Evolutionary conservation across 2,329 filamentous ascomycete species (phyloP).

Genomic region (Diaporthe ilicicola): DNA sequence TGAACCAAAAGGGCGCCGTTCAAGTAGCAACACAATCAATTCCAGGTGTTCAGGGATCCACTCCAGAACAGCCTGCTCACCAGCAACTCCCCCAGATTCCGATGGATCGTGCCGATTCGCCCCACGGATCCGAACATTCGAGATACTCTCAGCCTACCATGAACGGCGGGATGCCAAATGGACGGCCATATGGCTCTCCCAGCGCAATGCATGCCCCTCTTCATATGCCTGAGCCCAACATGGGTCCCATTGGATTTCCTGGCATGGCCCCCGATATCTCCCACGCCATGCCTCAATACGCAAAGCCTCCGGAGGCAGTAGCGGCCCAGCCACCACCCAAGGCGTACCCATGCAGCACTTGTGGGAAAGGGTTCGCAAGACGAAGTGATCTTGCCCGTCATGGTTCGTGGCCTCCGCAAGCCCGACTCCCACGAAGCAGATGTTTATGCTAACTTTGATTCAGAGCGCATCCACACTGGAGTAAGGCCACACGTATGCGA

Average conservation of each 20-base stretch:
- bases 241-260: conserved; percentile 44
- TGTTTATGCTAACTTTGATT: conserved; percentile 38
- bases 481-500: conserved; percentile 93
- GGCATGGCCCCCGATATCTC: conserved; percentile 49
- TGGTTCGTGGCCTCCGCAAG: conserved; percentile 53
- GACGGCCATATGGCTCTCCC: conserved; percentile 62
- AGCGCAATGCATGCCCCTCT: conserved; percentile 60
- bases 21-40: conserved; percentile 41
- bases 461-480: conserved; percentile 95
- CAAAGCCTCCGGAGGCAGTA: conserved; percentile 45
- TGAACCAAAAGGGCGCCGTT: conserved; percentile 57
- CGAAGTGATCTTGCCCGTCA: conserved; percentile 94
- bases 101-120: conserved; percentile 65
- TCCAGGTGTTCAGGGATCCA: conserved; percentile 44
- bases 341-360: conserved; percentile 89
- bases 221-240: conserved; percentile 52
- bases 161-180: conserved; percentile 50
- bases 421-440: neutral
- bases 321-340: conserved; percentile 56
- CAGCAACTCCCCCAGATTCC: conserved; percentile 40
- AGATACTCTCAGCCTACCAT: conserved; percentile 58
- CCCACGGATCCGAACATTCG: conserved; percentile 68
- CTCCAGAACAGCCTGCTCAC: conserved; percentile 36
- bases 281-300: conserved; percentile 49
- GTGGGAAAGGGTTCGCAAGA: conserved; percentile 89